phyloP scores from a whole-genome alignment of 331 rosid species.

The Quercus tomentella region DNA sequence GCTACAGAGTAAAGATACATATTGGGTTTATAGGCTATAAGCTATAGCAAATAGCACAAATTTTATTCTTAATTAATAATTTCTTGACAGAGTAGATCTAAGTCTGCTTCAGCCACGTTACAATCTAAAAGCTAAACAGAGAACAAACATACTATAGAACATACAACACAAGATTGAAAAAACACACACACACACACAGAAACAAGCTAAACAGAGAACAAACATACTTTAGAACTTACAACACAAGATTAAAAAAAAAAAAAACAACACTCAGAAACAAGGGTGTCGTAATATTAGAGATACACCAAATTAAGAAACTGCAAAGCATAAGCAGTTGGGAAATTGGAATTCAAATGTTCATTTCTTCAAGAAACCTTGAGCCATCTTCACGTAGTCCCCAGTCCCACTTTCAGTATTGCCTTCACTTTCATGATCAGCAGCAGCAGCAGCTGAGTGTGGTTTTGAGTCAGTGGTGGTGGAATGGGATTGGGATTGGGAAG shows the following conservation, averaged over 20 bases:
- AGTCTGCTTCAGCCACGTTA: not conserved
- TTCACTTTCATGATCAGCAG: not conserved
- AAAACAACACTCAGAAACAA: not conserved
- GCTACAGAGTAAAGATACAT: not conserved
- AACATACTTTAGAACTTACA: not conserved
- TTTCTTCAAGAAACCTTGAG: conserved; percentile 47
- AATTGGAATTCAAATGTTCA: not conserved
- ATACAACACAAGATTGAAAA: no score
- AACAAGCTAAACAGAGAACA: not conserved
- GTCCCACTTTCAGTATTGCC: conserved; percentile 21
- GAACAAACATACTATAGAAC: not conserved
- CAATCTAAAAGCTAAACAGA: not conserved
- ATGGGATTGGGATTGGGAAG: not conserved
- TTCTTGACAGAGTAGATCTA: not conserved
- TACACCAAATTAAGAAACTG: not conserved
- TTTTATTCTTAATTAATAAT: not conserved
- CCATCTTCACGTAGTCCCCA: conserved; percentile 50
- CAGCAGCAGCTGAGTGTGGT: conserved; percentile 6
- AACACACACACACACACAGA: no score
- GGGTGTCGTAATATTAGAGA: no score
- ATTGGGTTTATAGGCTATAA: not conserved
- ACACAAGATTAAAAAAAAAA: not conserved
- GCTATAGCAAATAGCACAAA: not conserved
- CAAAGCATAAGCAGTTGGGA: not conserved
- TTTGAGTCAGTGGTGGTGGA: not conserved